Evolutionary conservation across 192 early-diverging fungal genomes (phyloP).

Genomic region (Entomortierella beljakovae): DNA sequence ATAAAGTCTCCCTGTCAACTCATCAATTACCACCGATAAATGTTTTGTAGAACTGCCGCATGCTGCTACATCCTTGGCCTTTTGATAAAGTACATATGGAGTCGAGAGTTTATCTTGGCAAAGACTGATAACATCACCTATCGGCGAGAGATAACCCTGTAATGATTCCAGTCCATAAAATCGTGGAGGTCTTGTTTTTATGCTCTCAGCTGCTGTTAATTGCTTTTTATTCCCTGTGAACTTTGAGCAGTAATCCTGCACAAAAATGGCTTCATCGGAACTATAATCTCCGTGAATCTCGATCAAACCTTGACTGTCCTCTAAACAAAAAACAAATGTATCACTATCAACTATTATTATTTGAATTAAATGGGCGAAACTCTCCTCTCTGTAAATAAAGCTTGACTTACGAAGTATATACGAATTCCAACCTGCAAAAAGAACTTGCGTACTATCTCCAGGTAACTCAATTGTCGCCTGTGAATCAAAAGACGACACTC

Average conservation of each 20-base stretch:
- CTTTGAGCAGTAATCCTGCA: not conserved
- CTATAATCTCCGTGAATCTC: slow-evolving; percentile 7
- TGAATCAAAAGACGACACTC: not conserved
- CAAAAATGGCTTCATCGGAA: slow-evolving; percentile 8
- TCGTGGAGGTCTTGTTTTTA: not conserved
- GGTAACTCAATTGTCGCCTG: not conserved
- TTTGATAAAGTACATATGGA: not conserved
- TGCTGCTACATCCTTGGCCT: slow-evolving; percentile 19
- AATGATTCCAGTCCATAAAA: slow-evolving; percentile 23
- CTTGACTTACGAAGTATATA: slow-evolving; percentile 10
- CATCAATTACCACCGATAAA: slow-evolving; percentile 20
- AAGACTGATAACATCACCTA: slow-evolving; percentile 14
- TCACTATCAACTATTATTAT: not conserved
- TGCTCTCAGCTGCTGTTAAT: not conserved
- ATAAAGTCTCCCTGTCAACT: not conserved
- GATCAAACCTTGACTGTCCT: not conserved
- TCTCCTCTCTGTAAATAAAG: not conserved
- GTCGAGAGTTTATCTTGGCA: not conserved
- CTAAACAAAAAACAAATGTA: not conserved
- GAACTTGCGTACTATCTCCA: not conserved
- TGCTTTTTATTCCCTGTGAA: not conserved
- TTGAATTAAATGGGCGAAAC: not conserved
- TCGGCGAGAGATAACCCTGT: slow-evolving; percentile 13
- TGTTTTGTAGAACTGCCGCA: slow-evolving; percentile 26
- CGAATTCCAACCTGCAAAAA: slow-evolving; percentile 26